Base-by-base conservation (phyloP, 495 filamentous ascomycete genomes). In the Penicillium roqueforti region DNA sequence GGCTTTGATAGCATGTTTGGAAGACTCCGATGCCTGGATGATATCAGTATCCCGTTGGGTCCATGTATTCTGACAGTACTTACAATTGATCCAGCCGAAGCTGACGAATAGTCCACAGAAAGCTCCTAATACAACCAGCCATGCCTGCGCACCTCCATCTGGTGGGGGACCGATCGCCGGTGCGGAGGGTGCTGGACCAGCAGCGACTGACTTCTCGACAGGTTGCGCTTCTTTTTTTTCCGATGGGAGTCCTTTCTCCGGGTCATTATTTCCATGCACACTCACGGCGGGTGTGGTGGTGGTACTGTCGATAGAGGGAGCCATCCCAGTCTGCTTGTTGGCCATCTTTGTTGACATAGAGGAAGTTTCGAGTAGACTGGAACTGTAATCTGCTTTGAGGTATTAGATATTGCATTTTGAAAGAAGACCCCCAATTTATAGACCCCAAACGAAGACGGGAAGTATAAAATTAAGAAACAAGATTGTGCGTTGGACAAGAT, bases 131-230 rank as follows among this genome's bases (percentile, higher is more conserved):
- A 89, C 85, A 0, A 77, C 76, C 29, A 83, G 63, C 84, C 87
- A 89, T n/a, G 87, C 87, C 52, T 79, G 66, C 5, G 73, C 28
- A 1, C 87, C 87, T 42, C 85, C 85, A 68, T 89, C 86, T 6
- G 85, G 86, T 6, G 69, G 67, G 28, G 56, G 59, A 22, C 60
- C 60, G 25, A 58, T 80, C 72, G 53, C 75, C 68, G 37, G 69
- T 62, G 42, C 73, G 69, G 59, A 76, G 54, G 62, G 69, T 36
- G 49, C 50, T 42, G 62, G 51, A 23, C 47, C 52, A 54, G 43
- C 50, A 8, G 34, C 52, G 29, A 34, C 44, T 6, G 55, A 6
- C 46, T 73, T 68, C 40, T 67, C 65, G 0, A 57, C 47, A 39
- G 43, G 36, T 38, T 52, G 34, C 11, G 38, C 36, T 34, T 42